Evolutionary conservation across 1,284 basidiomycete genomes (phyloP).

Genomic region (Gymnopus androsaceus): DNA sequence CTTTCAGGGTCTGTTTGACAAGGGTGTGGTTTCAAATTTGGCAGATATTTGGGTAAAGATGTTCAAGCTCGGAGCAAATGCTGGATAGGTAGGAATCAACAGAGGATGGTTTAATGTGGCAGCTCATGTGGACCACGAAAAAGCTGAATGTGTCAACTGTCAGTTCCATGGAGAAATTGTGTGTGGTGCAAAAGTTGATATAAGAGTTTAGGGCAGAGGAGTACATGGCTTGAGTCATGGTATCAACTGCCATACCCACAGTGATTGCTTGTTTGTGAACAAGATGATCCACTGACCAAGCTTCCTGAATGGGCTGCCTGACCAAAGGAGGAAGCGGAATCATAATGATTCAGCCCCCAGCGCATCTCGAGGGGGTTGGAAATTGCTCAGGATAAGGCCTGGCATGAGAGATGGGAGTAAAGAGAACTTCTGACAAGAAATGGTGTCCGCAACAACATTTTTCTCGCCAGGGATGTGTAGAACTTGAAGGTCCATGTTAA

Average conservation of each 20-base stretch:
- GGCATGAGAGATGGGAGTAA: not conserved
- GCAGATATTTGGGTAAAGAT: conserved; percentile 23
- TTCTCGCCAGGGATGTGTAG: conserved; percentile 25
- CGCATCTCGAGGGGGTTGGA: too few relatives aligned
- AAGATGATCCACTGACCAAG: conserved; percentile 26
- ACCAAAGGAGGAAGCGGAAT: too few relatives aligned
- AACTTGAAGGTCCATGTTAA: conserved; percentile 23
- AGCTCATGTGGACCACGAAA: conserved; percentile 29
- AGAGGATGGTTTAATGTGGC: conserved; percentile 24
- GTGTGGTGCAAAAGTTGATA: conserved; percentile 28
- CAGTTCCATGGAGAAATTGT: conserved; percentile 34
- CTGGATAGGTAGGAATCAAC: conserved; percentile 31
- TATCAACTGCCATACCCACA: conserved; percentile 22
- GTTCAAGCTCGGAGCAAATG: conserved; percentile 28
- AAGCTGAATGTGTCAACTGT: conserved; percentile 30
- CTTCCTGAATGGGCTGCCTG: conserved; percentile 19
- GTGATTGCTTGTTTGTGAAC: conserved; percentile 20
- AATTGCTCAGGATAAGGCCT: too few relatives aligned
- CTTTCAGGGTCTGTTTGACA: conserved; percentile 24
- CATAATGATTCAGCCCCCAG: too few relatives aligned
- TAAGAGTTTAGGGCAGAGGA: conserved; percentile 31
- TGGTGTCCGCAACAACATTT: conserved; percentile 28
- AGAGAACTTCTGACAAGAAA: conserved; percentile 22
- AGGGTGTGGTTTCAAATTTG: conserved; percentile 5
- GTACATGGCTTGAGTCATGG: conserved; percentile 20